Percentiles rank a stretch among this genome's conserved stretches.
Evolutionary conservation across 2,329 filamentous ascomycete genomes (phyloP).

Genomic region (Colletotrichum karsti): DNA sequence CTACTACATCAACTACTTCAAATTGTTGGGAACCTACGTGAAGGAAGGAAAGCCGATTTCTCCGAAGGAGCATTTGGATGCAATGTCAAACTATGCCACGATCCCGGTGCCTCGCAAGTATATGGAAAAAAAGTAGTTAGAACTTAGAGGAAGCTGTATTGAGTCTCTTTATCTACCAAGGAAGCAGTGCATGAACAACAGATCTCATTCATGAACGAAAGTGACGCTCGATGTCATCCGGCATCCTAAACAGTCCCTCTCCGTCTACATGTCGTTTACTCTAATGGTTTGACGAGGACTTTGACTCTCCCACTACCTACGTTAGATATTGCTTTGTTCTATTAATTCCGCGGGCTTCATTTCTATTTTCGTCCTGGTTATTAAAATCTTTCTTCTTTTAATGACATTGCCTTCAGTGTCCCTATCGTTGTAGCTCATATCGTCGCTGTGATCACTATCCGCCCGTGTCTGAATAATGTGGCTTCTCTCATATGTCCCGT

Average conservation of each 20-base stretch:
- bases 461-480: background rate
- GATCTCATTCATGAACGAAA: background rate
- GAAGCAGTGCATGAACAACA: background rate
- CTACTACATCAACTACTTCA: conserved; percentile 30
- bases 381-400: background rate
- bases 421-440: background rate
- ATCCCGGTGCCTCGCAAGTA: background rate
- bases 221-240: background rate
- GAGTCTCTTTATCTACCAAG: background rate
- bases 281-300: background rate
- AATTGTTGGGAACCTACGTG: background rate
- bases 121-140: background rate
- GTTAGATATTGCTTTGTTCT: background rate
- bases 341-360: background rate
- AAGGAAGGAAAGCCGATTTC: background rate
- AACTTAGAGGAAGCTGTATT: background rate
- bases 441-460: background rate
- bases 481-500: background rate
- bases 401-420: background rate
- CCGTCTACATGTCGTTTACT: background rate
- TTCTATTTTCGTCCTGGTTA: background rate
- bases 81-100: background rate
- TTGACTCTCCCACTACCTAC: background rate
- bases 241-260: background rate
- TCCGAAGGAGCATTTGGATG: background rate